These are phyloP conservation scores for Ascochyta lentis DNA, from an alignment of 2,329 filamentous ascomycete genomes.

Conservation along the genomic window DNA sequence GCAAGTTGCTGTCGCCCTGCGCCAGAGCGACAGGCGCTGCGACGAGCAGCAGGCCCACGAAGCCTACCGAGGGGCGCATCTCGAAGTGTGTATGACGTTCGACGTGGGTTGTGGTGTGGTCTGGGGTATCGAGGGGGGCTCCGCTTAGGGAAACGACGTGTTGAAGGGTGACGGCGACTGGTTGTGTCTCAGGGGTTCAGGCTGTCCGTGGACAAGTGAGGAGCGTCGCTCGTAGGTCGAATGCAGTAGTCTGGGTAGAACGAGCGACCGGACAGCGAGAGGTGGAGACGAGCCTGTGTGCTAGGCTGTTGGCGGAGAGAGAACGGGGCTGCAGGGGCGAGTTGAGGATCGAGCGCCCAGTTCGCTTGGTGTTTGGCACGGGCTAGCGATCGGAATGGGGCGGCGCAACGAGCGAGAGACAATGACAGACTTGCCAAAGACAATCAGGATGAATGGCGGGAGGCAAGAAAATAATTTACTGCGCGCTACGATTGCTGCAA, in stretches of 20 bases:
- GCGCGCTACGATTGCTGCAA: not conserved
- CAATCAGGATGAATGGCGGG: not conserved
- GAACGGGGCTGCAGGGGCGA: constrained; percentile 30
- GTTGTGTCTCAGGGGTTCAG: constrained; percentile 30
- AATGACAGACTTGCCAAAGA: not conserved
- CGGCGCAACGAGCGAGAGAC: constrained; percentile 13
- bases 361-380: constrained; percentile 16
- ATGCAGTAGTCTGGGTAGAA: constrained; percentile 34
- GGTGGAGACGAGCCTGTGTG: constrained; percentile 26
- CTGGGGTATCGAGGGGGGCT: constrained; percentile 13
- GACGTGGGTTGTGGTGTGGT: constrained; percentile 17
- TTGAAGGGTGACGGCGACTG: constrained; percentile 24
- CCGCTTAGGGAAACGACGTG: constrained; percentile 33
- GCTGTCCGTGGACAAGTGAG: constrained; percentile 18
- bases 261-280: constrained; percentile 42
- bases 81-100: constrained; percentile 22
- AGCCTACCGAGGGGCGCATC: constrained; percentile 42
- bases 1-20: constrained; percentile 35
- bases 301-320: constrained; percentile 30
- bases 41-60: constrained; percentile 40
- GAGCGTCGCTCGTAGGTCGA: constrained; percentile 4
- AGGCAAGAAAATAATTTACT: not conserved
- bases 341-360: constrained; percentile 25
- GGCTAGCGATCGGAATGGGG: constrained; percentile 33
- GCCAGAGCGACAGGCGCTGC: constrained; percentile 42